Evolutionary conservation across 352 stramenopile species (phyloP).

Genomic region (Pythium volutum): DNA sequence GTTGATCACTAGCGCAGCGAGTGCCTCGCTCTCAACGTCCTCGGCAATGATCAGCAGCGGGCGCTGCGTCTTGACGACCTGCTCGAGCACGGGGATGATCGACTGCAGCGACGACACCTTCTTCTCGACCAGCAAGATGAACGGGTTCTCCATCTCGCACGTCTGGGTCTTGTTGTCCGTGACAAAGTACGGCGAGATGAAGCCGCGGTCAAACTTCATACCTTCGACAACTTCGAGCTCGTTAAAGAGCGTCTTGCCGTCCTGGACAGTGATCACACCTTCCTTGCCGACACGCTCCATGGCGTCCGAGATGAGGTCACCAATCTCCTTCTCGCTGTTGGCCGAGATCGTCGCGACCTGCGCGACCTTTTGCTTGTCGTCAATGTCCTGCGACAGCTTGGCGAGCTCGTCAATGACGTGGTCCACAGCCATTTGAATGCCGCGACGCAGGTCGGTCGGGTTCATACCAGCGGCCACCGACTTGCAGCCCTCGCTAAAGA

Average conservation of each 20-base stretch:
- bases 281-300: slow-evolving; percentile 99
- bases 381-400: slow-evolving; percentile 96
- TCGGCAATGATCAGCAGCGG: slow-evolving; percentile 99
- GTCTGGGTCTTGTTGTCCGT: slow-evolving; percentile 99
- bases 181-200: slow-evolving; percentile 99
- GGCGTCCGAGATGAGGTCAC: slow-evolving; percentile 96
- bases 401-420: slow-evolving; percentile 94
- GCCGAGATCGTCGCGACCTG: slow-evolving; percentile 99
- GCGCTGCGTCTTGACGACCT: slow-evolving; percentile 95
- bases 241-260: slow-evolving; percentile 99
- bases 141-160: slow-evolving; percentile 98
- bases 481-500: slow-evolving; percentile 99
- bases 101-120: slow-evolving; percentile 97
- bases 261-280: slow-evolving; percentile 97
- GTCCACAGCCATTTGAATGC: slow-evolving; percentile 98
- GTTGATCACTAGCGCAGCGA: slow-evolving; percentile 99
- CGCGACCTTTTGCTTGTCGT: slow-evolving; percentile 98
- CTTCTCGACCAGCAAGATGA: slow-evolving; percentile 99
- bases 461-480: slow-evolving; percentile 99
- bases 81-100: slow-evolving; percentile 98
- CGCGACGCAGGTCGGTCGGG: slow-evolving; percentile 97
- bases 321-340: slow-evolving; percentile 98
- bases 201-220: slow-evolving; percentile 99
- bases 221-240: slow-evolving; percentile 99
- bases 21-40: slow-evolving; percentile 98